Percentiles rank a stretch among this genome's conserved stretches.
Conservation (phyloP, 2,329 filamentous ascomycete species). For the Alternaria sp. region DNA sequence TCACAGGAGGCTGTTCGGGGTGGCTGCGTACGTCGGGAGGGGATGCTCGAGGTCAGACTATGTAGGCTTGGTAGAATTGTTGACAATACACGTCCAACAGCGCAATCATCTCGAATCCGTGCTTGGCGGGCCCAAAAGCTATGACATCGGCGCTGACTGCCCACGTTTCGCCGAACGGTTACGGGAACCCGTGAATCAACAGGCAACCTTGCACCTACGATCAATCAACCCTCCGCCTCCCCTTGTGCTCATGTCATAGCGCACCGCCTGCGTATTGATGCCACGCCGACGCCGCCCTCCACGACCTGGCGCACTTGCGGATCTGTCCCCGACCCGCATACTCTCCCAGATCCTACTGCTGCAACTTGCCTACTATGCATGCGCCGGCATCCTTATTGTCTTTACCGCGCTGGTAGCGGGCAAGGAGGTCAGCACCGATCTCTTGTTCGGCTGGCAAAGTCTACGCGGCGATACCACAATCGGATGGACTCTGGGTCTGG, state of each 20-base stretch:
- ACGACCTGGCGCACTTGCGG: conserved; percentile 70
- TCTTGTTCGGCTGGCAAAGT: conserved; percentile 70
- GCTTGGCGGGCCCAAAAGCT: conserved; percentile 29
- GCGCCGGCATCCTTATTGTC: conserved; percentile 68
- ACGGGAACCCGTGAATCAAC: conserved; percentile 16
- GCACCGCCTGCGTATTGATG: conserved; percentile 51
- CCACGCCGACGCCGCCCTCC: conserved; percentile 67
- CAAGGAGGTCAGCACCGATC: conserved; percentile 63
- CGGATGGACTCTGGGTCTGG: conserved; percentile 73
- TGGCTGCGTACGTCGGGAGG: background rate
- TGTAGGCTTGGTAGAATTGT: background rate
- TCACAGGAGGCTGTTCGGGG: no score
- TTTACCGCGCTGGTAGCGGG: conserved; percentile 74
- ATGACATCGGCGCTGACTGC: conserved; percentile 28
- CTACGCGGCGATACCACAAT: conserved; percentile 72
- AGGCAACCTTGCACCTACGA: conserved; percentile 27
- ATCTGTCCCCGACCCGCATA: conserved; percentile 73
- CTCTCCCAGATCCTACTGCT: conserved; percentile 71
- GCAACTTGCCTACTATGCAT: conserved; percentile 70
- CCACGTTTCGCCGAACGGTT: conserved; percentile 28
- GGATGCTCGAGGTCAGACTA: background rate
- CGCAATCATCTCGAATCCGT: conserved; percentile 21
- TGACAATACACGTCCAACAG: background rate
- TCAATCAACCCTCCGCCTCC: conserved; percentile 12
- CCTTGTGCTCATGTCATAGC: conserved; percentile 30